Conservation (phyloP, 2,329 filamentous ascomycete genomes). For the Monilinia laxa region DNA sequence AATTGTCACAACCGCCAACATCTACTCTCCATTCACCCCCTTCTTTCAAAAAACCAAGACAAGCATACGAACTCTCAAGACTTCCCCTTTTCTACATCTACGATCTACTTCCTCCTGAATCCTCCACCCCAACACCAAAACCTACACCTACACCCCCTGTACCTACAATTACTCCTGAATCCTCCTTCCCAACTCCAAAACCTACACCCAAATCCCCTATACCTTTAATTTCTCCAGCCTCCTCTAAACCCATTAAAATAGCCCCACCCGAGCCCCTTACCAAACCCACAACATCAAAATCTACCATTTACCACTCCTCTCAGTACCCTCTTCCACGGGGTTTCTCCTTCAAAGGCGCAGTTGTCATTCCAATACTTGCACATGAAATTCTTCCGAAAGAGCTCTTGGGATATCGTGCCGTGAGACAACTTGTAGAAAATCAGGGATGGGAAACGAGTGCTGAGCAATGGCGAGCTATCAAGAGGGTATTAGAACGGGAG, state of each 20-base stretch:
- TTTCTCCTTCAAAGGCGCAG: not conserved
- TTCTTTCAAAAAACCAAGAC: not conserved
- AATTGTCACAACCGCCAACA: not conserved
- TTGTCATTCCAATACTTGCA: not conserved
- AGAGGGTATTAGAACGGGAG: not conserved
- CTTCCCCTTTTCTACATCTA: not conserved
- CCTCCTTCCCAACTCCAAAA: not conserved
- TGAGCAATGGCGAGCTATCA: slow-evolving; percentile 7
- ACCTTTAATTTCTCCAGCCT: not conserved
- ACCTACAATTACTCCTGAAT: not conserved
- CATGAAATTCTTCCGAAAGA: not conserved
- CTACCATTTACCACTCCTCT: not conserved
- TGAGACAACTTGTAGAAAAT: slow-evolving; percentile 1
- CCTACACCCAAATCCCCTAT: no score
- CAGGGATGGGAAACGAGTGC: slow-evolving; percentile 12
- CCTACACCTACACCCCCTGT: not conserved
- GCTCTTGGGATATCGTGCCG: not conserved
- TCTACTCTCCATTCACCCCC: not conserved
- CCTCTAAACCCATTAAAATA: not conserved
- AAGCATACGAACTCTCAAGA: not conserved
- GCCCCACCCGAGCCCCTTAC: no score
- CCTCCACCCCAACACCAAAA: not conserved
- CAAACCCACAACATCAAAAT: not conserved
- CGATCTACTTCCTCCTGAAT: not conserved
- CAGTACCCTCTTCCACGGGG: not conserved